Percentiles rank a stretch among this genome's conserved stretches.
Conservation (phyloP, 495 filamentous ascomycete species). For the Tuber melanosporum region DNA sequence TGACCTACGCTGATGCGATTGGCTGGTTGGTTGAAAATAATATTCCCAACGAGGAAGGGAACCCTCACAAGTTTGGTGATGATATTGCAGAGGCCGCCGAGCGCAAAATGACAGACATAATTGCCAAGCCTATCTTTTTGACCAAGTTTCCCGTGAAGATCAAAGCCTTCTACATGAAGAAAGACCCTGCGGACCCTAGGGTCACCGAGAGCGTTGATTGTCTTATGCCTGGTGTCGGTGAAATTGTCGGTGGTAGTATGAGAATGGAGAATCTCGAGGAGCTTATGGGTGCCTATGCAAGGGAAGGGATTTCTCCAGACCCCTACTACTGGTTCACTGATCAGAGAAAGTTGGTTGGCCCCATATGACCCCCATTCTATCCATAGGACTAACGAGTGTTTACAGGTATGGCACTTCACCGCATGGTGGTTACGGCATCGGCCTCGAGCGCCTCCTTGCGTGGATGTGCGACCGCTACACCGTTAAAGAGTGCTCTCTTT, state of each 20-base stretch:
- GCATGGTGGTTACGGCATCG: conserved; percentile 92
- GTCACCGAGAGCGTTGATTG: conserved; percentile 95
- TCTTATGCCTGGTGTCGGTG: conserved; percentile 92
- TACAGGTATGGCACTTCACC: conserved; percentile 83
- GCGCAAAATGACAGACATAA: conserved; percentile 91
- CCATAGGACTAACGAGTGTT: conserved; percentile 11
- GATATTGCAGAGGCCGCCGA: conserved; percentile 98
- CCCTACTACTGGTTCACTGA: conserved; percentile 99
- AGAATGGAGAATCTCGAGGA: conserved; percentile 92
- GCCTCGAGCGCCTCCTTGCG: conserved; percentile 90
- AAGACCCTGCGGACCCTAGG: conserved; percentile 69
- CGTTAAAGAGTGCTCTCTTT: conserved; percentile 81
- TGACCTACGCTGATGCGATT: conserved; percentile 93
- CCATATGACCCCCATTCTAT: conserved; percentile 10
- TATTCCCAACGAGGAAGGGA: conserved; percentile 85
- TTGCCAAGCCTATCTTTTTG: conserved; percentile 90
- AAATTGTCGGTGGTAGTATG: conserved; percentile 96
- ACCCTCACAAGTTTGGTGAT: conserved; percentile 86
- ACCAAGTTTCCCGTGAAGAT: conserved; percentile 96
- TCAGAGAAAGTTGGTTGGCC: conserved; percentile 77
- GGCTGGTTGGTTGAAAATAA: conserved; percentile 83
- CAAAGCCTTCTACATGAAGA: conserved; percentile 99
- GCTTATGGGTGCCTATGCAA: conserved; percentile 78
- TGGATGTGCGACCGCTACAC: conserved; percentile 93
- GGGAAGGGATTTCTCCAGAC: conserved; percentile 74